Conservation (phyloP, 768 basidiomycete genomes). For the Tremella yokohamensis region DNA sequence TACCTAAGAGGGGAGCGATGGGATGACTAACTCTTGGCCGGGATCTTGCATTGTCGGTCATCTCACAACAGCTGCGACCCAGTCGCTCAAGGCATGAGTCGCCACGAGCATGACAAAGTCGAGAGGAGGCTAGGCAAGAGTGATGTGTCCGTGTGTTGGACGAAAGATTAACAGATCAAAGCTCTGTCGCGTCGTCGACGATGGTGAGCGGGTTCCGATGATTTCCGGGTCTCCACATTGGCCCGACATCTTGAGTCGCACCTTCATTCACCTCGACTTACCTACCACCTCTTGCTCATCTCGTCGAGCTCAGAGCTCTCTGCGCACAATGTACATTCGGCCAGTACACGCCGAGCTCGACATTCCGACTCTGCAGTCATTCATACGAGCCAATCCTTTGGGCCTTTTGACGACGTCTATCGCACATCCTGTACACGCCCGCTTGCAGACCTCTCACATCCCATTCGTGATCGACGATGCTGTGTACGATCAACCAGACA, state of each 20-base stretch:
- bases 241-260: background rate
- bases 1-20: too few relatives aligned
- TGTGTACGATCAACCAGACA: background rate
- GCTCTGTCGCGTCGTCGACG: too few relatives aligned
- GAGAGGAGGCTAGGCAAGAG: too few relatives aligned
- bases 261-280: background rate
- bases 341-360: conserved; percentile 52
- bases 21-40: too few relatives aligned
- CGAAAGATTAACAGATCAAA: too few relatives aligned
- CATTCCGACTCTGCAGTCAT: conserved; percentile 45
- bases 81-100: too few relatives aligned
- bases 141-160: too few relatives aligned
- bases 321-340: conserved; percentile 53
- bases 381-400: conserved; percentile 51
- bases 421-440: conserved; percentile 28
- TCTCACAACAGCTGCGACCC: too few relatives aligned
- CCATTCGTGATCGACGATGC: conserved; percentile 47
- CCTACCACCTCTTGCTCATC: background rate
- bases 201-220: too few relatives aligned
- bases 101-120: too few relatives aligned
- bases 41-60: too few relatives aligned
- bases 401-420: conserved; percentile 53
- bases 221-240: background rate
- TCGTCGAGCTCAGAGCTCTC: background rate
- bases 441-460: conserved; percentile 52